Percentiles rank a stretch among this genome's conserved stretches.
Evolutionary conservation across 1,139 yeast genomes (phyloP).

Genomic region (Geotrichum reessii): DNA sequence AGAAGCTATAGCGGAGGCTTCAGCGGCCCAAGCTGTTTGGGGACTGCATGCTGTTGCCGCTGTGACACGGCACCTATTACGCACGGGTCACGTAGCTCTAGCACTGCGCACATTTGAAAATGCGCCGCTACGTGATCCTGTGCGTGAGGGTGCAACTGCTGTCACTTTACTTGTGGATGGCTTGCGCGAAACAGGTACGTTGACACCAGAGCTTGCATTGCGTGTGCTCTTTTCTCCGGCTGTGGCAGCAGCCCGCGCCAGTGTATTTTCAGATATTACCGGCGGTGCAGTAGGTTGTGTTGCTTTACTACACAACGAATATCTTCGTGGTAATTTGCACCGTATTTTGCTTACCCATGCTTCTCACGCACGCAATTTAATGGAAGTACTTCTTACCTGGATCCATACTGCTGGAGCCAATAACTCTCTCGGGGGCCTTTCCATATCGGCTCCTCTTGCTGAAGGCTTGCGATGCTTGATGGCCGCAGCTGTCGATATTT

Average conservation of each 20-base stretch:
- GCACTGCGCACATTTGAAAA: conserved; percentile 24
- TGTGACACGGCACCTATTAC: conserved; percentile 24
- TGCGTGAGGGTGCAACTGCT: conserved; percentile 20
- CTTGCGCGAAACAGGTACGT: conserved; percentile 16
- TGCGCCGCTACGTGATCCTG: not conserved
- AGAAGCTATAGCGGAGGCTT: conserved; percentile 33
- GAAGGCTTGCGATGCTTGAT: conserved; percentile 12
- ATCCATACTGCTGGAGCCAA: conserved; percentile 22
- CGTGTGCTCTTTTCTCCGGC: not conserved
- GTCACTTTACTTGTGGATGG: conserved; percentile 17
- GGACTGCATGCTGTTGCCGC: conserved; percentile 32
- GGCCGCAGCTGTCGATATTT: not conserved
- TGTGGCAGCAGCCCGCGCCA: conserved; percentile 19
- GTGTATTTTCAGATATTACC: conserved; percentile 23
- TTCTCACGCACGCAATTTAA: conserved; percentile 20
- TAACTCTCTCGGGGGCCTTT: conserved; percentile 24
- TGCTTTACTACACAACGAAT: conserved; percentile 22
- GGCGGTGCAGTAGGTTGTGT: conserved; percentile 24
- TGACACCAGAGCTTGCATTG: conserved; percentile 6
- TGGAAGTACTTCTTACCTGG: conserved; percentile 26
- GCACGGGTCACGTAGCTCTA: conserved; percentile 21
- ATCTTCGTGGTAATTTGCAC: conserved; percentile 6
- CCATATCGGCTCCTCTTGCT: conserved; percentile 24
- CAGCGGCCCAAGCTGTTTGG: conserved; percentile 31
- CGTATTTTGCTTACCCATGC: conserved; percentile 4